Evolutionary conservation across 1,284 basidiomycete species (phyloP).

Genomic region (Moniliophthora roreri): DNA sequence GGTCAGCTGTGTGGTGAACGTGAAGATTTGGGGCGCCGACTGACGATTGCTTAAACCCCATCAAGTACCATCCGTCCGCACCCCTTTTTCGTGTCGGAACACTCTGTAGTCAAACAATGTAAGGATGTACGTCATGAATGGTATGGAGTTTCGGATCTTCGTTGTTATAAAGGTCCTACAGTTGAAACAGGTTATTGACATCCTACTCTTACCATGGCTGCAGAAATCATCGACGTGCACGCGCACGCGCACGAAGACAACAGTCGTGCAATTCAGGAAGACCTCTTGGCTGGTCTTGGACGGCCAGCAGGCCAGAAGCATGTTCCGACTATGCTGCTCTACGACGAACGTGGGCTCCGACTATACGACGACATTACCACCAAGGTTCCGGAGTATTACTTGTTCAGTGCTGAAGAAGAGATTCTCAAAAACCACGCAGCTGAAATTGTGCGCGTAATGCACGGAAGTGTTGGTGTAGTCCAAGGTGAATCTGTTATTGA

Average conservation of each 20-base stretch:
- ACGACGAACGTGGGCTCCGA: slow-evolving; percentile 82
- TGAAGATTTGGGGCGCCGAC: too few species aligned
- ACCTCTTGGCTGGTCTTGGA: slow-evolving; percentile 57
- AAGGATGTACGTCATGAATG: neutral
- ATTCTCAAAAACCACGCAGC: slow-evolving; percentile 64
- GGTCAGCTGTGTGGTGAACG: too few species aligned
- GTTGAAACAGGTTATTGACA: too few species aligned
- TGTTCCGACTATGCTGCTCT: slow-evolving; percentile 85
- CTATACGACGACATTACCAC: slow-evolving; percentile 87
- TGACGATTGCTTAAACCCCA: too few species aligned
- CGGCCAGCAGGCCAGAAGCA: slow-evolving; percentile 56
- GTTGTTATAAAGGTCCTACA: too few species aligned
- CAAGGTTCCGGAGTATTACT: slow-evolving; percentile 84
- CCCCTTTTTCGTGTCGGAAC: too few species aligned
- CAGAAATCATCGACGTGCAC: slow-evolving; percentile 57
- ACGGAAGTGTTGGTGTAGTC: slow-evolving; percentile 33
- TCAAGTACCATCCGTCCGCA: too few species aligned
- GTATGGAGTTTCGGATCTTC: neutral
- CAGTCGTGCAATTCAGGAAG: slow-evolving; percentile 38
- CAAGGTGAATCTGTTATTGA: slow-evolving; percentile 72
- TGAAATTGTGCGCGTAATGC: slow-evolving; percentile 74
- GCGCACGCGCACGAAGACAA: slow-evolving; percentile 30
- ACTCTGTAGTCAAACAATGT: neutral
- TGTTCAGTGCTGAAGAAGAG: slow-evolving; percentile 77
- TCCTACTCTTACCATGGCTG: slow-evolving; percentile 29